These are phyloP conservation scores for Ophiostoma ulmi DNA, from an alignment of 2,329 filamentous ascomycete species.

Conservation along the genomic window DNA sequence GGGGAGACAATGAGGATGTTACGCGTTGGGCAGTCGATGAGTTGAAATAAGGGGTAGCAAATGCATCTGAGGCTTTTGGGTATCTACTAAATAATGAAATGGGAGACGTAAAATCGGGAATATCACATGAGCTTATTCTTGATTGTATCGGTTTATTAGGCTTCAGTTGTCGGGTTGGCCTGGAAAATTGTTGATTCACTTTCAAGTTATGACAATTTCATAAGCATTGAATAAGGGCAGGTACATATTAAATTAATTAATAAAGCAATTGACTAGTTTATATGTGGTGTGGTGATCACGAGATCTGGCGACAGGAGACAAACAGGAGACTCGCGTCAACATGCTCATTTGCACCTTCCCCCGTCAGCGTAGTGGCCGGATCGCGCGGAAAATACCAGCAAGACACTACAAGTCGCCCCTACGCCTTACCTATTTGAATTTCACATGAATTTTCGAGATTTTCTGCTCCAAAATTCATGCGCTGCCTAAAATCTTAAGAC, in stretches of 20 bases:
- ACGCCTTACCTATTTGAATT: background rate
- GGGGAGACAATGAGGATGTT: background rate
- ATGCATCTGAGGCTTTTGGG: background rate
- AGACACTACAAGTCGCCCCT: background rate
- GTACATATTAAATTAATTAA: no score
- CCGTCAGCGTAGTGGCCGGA: background rate
- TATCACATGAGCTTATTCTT: background rate
- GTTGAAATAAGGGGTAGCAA: constrained; percentile 6
- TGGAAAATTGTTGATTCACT: background rate
- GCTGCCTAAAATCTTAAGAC: constrained; percentile 10
- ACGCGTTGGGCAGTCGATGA: background rate
- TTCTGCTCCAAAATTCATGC: background rate
- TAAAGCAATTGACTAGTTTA: background rate
- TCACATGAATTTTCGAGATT: background rate
- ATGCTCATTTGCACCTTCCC: background rate
- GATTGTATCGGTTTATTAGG: background rate
- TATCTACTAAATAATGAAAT: background rate
- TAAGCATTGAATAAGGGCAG: no score
- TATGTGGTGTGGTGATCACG: background rate
- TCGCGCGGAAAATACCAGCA: background rate
- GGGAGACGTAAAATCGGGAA: background rate
- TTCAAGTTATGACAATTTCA: no score
- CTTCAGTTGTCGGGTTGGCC: background rate
- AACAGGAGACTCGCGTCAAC: constrained; percentile 11
- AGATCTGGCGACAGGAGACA: constrained; percentile 12